Conservation (phyloP, 1,139 yeast genomes). For the Zygosaccharomyces pseudobailii region DNA sequence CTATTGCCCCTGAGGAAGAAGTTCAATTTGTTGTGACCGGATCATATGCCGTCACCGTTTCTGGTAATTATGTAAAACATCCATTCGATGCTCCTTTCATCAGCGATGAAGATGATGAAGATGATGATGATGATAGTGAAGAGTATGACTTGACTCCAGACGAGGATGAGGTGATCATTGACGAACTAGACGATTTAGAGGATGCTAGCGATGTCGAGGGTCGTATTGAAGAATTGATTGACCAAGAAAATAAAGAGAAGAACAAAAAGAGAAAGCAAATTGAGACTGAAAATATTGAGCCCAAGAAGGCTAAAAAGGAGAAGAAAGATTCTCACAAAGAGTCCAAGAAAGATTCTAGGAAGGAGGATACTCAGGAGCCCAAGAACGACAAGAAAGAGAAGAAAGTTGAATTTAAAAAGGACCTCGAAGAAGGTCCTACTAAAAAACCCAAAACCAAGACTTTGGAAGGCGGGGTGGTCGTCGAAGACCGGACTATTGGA, state of each 20-base stretch:
- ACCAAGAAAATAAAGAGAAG: slow-evolving; percentile 40
- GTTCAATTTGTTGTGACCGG: slow-evolving; percentile 93
- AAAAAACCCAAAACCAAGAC: slow-evolving; percentile 62
- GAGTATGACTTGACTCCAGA: slow-evolving; percentile 89
- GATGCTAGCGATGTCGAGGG: slow-evolving; percentile 52
- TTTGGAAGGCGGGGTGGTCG: slow-evolving; percentile 84
- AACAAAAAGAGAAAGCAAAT: slow-evolving; percentile 28
- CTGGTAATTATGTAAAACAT: slow-evolving; percentile 94
- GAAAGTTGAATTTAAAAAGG: slow-evolving; percentile 82
- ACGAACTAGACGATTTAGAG: slow-evolving; percentile 59
- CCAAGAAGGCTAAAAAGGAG: slow-evolving; percentile 44
- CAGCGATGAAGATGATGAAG: slow-evolving; percentile 54
- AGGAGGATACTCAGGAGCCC: slow-evolving; percentile 27
- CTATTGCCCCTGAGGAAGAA: slow-evolving; percentile 90
- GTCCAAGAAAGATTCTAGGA: slow-evolving; percentile 31
- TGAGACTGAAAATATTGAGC: slow-evolving; percentile 33
- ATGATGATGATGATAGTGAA: slow-evolving; percentile 50
- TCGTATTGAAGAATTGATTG: slow-evolving; percentile 41
- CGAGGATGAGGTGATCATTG: slow-evolving; percentile 70
- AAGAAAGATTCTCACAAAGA: slow-evolving; percentile 25
- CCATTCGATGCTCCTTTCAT: slow-evolving; percentile 50
- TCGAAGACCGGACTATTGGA: slow-evolving; percentile 90
- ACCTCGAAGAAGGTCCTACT: slow-evolving; percentile 91
- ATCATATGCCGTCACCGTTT: slow-evolving; percentile 84
- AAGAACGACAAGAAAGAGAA: slow-evolving; percentile 47